These are phyloP conservation scores for Eucalyptus pauciflora DNA, from an alignment of 345 rosid genomes.

Conservation along the genomic window DNA sequence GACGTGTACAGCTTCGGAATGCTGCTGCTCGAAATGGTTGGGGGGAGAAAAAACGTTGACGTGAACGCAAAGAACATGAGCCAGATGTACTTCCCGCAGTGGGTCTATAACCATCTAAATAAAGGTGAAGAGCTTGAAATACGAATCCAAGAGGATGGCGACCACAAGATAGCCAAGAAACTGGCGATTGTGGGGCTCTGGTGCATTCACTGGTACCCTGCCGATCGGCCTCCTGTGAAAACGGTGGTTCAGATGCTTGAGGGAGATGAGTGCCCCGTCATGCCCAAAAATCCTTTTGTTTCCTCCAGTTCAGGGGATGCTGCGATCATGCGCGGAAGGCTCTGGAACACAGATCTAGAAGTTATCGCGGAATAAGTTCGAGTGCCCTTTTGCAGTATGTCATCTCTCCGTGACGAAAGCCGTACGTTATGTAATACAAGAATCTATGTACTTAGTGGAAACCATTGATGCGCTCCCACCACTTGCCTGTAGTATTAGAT, in stretches of 20 bases:
- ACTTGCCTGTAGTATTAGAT: background rate
- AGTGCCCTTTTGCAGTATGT: background rate
- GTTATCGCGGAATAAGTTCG: background rate
- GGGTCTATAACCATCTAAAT: background rate
- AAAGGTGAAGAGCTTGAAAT: background rate
- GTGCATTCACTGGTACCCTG: slow-evolving; percentile 10
- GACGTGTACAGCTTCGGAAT: slow-evolving; percentile 16
- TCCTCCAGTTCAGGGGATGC: background rate
- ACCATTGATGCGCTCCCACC: background rate
- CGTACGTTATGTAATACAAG: background rate
- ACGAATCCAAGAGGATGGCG: background rate
- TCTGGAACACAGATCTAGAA: background rate
- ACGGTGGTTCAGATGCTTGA: background rate
- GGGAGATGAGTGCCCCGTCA: background rate
- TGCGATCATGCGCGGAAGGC: background rate
- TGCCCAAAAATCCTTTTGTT: background rate
- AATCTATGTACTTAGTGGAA: background rate
- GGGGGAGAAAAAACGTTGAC: background rate
- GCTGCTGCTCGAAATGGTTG: slow-evolving; percentile 8
- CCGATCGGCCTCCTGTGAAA: background rate
- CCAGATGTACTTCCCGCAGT: background rate
- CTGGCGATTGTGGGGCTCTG: background rate
- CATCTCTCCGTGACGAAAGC: background rate
- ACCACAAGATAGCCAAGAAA: slow-evolving; percentile 1
- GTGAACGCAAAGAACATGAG: background rate